phyloP scores from a whole-genome alignment of 768 basidiomycete species.

The Lentinula raphanica region DNA sequence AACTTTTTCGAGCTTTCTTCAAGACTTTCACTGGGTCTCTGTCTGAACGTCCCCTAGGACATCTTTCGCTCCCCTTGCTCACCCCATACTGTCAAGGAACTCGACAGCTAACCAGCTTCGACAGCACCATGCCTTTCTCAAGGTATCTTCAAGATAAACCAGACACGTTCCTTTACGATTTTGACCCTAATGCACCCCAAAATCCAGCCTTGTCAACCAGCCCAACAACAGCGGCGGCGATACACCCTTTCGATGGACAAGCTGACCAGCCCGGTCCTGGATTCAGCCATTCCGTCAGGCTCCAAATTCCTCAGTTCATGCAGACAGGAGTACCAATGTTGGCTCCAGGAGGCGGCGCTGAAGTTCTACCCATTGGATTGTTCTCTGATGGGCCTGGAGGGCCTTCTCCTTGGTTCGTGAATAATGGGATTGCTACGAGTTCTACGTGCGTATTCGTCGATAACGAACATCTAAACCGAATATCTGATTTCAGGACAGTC shows the following conservation, averaged over 20 bases:
- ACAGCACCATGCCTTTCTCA: constrained; percentile 34
- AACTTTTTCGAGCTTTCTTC: neutral
- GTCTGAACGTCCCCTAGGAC: neutral
- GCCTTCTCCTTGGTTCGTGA: constrained; percentile 46
- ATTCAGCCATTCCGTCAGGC: constrained; percentile 12
- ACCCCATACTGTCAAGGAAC: too few relatives aligned
- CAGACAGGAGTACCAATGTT: constrained; percentile 52
- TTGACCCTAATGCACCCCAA: constrained; percentile 1
- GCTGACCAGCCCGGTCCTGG: neutral
- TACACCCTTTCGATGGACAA: neutral
- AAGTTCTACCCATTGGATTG: constrained; percentile 20
- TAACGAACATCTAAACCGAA: neutral
- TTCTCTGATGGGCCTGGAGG: constrained; percentile 17
- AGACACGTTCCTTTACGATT: constrained; percentile 13
- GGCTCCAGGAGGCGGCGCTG: constrained; percentile 69
- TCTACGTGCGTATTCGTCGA: constrained; percentile 7
- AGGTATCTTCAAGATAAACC: constrained; percentile 29
- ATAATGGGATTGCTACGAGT: constrained; percentile 33
- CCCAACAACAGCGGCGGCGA: neutral
- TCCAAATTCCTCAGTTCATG: constrained; percentile 68
- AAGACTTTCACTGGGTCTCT: neutral
- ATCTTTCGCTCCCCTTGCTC: neutral
- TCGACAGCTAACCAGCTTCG: neutral
- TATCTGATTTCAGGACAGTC: neutral
- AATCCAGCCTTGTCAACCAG: constrained; percentile 1